phyloP scores from a whole-genome alignment of 2,329 filamentous ascomycete genomes.

The Magnaporthiopsis poae region DNA sequence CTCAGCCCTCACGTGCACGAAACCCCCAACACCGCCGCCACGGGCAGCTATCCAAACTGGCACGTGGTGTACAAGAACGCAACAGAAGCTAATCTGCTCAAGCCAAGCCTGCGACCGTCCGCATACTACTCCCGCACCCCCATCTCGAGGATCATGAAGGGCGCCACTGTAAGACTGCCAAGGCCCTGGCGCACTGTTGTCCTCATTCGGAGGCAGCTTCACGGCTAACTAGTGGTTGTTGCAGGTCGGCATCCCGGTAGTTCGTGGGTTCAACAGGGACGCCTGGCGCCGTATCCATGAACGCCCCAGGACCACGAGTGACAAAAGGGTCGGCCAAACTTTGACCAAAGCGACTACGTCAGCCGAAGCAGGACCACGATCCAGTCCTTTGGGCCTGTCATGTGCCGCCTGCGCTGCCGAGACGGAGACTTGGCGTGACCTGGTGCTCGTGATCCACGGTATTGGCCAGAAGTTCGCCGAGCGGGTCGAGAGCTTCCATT shows the following conservation, averaged over 20 bases:
- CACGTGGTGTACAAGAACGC: slow-evolving; percentile 80
- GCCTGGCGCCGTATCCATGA: slow-evolving; percentile 65
- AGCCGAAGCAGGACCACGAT: background rate
- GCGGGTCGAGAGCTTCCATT: slow-evolving; percentile 89
- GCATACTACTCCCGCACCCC: slow-evolving; percentile 74
- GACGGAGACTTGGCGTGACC: slow-evolving; percentile 58
- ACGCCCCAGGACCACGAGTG: slow-evolving; percentile 19
- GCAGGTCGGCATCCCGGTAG: slow-evolving; percentile 69
- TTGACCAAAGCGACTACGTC: slow-evolving; percentile 12
- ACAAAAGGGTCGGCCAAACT: slow-evolving; percentile 14
- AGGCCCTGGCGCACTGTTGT: too few species aligned
- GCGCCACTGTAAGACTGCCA: slow-evolving; percentile 36
- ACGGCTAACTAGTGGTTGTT: background rate
- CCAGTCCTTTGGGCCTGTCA: slow-evolving; percentile 13
- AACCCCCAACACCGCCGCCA: slow-evolving; percentile 14
- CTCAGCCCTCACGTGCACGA: slow-evolving; percentile 22
- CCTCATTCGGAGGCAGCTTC: too few species aligned
- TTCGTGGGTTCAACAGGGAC: slow-evolving; percentile 74
- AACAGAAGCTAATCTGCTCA: slow-evolving; percentile 70
- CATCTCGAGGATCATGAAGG: slow-evolving; percentile 74
- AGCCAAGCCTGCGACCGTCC: slow-evolving; percentile 75
- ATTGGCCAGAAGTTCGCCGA: slow-evolving; percentile 96
- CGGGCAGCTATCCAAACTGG: slow-evolving; percentile 56
- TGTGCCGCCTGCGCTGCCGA: slow-evolving; percentile 55
- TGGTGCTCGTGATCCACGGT: slow-evolving; percentile 85